A percentile compares a stretch with the other conserved stretches of the same genome.
phyloP scores from a whole-genome alignment of 176 grass and related monocot genomes.

The Olyra latifolia region DNA sequence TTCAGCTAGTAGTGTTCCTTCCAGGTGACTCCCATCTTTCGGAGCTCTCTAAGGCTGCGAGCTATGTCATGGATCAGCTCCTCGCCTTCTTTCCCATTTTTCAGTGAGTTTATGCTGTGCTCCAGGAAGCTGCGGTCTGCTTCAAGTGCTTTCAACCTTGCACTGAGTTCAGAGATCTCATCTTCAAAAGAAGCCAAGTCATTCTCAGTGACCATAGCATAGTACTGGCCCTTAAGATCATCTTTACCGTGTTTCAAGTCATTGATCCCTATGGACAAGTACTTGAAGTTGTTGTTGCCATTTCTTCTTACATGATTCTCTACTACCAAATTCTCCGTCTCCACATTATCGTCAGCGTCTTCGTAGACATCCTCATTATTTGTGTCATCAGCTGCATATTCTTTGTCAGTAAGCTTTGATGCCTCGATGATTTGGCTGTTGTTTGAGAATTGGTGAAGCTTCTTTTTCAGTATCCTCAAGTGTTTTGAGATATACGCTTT shows the following conservation, averaged over 20 bases:
- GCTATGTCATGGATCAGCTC: conserved; percentile 71
- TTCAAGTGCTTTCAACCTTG: conserved; percentile 66
- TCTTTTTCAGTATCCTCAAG: conserved; percentile 54
- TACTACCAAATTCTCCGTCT: neutral
- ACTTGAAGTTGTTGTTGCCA: neutral
- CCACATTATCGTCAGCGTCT: conserved; percentile 18
- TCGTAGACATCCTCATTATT: neutral
- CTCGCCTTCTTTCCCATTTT: conserved; percentile 46
- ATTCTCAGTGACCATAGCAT: conserved; percentile 28
- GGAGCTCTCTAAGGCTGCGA: conserved; percentile 53
- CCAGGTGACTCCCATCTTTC: conserved; percentile 43
- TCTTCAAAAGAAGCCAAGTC: conserved; percentile 45
- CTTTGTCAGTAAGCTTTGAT: conserved; percentile 25
- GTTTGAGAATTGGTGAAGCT: conserved; percentile 68
- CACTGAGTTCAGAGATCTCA: conserved; percentile 53
- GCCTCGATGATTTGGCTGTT: conserved; percentile 32
- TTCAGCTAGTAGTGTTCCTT: conserved; percentile 47
- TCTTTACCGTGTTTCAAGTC: neutral
- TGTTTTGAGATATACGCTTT: conserved; percentile 50
- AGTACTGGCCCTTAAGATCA: conserved; percentile 32
- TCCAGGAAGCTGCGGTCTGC: conserved; percentile 74
- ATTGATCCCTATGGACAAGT: neutral
- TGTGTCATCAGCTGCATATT: conserved; percentile 17
- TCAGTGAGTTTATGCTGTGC: conserved; percentile 77
- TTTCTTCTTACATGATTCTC: conserved; percentile 28